Percentiles rank a stretch among this genome's conserved stretches.
Evolutionary conservation across 768 basidiomycete species (phyloP).

Genomic region (Lentinula edodes): DNA sequence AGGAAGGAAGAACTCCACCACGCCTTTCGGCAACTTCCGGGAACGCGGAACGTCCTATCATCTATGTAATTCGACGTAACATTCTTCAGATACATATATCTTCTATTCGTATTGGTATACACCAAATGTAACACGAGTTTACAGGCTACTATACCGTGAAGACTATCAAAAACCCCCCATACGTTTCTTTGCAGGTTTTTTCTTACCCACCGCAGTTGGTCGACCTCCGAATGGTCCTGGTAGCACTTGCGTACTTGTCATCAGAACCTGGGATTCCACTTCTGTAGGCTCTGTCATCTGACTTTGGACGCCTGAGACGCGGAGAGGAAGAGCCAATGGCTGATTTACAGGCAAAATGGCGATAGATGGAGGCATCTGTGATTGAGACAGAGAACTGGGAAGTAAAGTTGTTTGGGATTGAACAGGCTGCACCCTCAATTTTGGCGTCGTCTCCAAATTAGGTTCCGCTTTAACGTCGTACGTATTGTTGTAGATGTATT

Average conservation of each 20-base stretch:
- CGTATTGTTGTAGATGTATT: constrained; percentile 50
- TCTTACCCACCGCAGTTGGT: constrained; percentile 27
- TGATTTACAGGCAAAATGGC: background rate
- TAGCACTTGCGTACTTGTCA: constrained; percentile 64
- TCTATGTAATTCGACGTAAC: too few species aligned
- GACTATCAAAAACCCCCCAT: constrained; percentile 60
- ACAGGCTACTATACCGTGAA: background rate
- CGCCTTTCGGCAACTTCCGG: constrained; percentile 1
- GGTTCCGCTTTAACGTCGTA: constrained; percentile 29
- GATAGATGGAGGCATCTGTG: background rate
- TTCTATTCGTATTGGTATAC: too few species aligned
- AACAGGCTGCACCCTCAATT: constrained; percentile 3
- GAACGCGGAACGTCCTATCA: background rate
- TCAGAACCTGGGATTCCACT: constrained; percentile 31
- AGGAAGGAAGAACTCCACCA: background rate
- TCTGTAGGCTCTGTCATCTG: constrained; percentile 6
- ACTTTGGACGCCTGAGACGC: background rate
- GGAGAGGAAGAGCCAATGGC: background rate
- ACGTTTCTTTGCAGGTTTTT: constrained; percentile 65
- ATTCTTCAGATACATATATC: too few species aligned
- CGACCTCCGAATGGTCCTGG: constrained; percentile 71
- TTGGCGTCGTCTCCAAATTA: background rate
- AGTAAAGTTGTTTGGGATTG: background rate
- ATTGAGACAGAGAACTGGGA: background rate
- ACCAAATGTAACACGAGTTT: too few species aligned